Percentiles rank a stretch among this genome's conserved stretches.
phyloP scores from a whole-genome alignment of 805 yeast species.

The Candida dajiaensis region DNA sequence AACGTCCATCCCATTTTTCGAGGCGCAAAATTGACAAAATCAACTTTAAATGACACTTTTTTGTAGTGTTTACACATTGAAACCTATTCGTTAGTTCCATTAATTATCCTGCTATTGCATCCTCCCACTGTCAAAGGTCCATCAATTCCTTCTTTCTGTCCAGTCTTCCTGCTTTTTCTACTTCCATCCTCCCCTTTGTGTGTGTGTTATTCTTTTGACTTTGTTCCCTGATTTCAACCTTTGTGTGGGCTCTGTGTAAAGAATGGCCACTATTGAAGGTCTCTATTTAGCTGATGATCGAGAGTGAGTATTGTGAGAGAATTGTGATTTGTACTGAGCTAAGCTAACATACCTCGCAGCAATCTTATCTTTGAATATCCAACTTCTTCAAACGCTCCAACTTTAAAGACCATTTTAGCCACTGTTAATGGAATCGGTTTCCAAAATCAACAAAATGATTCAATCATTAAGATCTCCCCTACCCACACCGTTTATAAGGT shows the following conservation, averaged over 20 bases:
- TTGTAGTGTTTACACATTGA: neutral
- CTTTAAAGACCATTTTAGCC: constrained; percentile 24
- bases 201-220: too few species aligned
- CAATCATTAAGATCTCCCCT: constrained; percentile 17
- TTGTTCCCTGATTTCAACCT: neutral
- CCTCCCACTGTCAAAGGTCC: neutral
- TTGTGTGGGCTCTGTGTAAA: neutral
- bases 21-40: neutral
- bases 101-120: neutral
- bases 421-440: constrained; percentile 13
- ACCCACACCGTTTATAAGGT: constrained; percentile 14
- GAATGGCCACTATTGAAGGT: constrained; percentile 32
- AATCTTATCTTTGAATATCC: constrained; percentile 34
- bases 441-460: constrained; percentile 17
- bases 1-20: neutral
- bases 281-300: constrained; percentile 34
- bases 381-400: constrained; percentile 27
- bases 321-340: neutral
- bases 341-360: constrained; percentile 11
- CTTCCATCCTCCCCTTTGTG: neutral
- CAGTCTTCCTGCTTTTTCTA: too few species aligned
- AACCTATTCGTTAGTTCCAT: neutral
- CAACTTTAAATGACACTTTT: neutral
- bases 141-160: neutral
- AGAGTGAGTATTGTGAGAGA: constrained; percentile 29